Evolutionary conservation across 2,329 filamentous ascomycete genomes (phyloP), one percentile per base, ranked within the genome.

Genomic region (Clonostachys byssicola): DNA sequence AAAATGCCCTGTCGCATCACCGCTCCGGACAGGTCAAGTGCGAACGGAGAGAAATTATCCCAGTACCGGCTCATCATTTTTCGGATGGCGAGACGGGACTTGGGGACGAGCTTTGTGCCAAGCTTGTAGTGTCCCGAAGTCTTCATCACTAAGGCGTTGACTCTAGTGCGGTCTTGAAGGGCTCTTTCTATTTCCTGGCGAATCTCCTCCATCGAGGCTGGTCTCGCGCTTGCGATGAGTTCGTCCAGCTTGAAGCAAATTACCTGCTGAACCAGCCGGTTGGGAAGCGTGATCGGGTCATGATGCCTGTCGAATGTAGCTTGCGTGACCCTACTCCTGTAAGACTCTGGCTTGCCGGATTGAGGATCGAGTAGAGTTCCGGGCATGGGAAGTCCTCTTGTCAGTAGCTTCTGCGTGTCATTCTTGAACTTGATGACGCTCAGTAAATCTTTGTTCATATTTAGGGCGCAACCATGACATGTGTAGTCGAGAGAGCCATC

Each of bases 31-130:
- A 89, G 77, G 50, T 89, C 83, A 1, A 89, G 69, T 0, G 80
- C 78, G 51, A 89, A 88, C 0, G 73, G 69, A 2, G 77, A 79
- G n/a, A 68, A 71, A 57, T 89, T 89, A 18, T 80, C 75, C 83
- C 84, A 87, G 58, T 89, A 89, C 3, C 80, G 71, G 18, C 74
- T 75, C 81, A 89, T 86, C 81, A 87, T 86, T 60, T 80, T 81
- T 13, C 84, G 76, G 5, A 83, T 67, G 1, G 74, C 36, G 12
- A 39, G 14, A 18, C 36, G 36, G 36, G 36, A n/a, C 14, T n/a
- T 18, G 36, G 36, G 36, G 14, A 18, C 14, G 7, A 39, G 36
- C 7, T 14, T 39, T n/a, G 36, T 18, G 12, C 17, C 14, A 12
- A 39, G 14, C 17, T 39, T 39, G 23, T 30, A 30, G 23, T 30